phyloP scores from a whole-genome alignment of 2,329 filamentous ascomycete species.

The Aulographum hederae region DNA sequence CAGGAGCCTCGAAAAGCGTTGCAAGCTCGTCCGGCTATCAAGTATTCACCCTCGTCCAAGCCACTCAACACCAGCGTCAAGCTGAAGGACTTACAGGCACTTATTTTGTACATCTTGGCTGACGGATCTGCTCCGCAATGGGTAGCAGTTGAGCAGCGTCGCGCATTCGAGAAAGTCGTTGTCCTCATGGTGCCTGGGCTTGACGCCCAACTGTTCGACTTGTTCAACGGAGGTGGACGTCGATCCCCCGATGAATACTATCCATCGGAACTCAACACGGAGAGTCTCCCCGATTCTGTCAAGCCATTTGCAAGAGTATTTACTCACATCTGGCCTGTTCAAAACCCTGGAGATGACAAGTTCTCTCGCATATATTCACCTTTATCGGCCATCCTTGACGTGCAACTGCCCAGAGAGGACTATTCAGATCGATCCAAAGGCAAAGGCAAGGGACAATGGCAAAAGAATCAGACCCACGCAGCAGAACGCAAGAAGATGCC shows the following conservation, averaged over 20 bases:
- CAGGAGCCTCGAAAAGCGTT: too few relatives aligned
- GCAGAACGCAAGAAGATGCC: constrained; percentile 48
- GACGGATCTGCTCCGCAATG: constrained; percentile 40
- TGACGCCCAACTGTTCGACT: constrained; percentile 66
- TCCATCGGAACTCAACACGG: constrained; percentile 22
- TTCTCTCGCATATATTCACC: constrained; percentile 72
- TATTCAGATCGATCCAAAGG: constrained; percentile 54
- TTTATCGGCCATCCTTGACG: constrained; percentile 63
- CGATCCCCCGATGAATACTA: constrained; percentile 29
- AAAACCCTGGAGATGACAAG: constrained; percentile 70
- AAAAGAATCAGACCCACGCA: constrained; percentile 40
- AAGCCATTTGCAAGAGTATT: constrained; percentile 67
- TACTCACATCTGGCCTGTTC: constrained; percentile 73
- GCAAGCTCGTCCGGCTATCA: too few relatives aligned
- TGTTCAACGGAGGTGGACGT: neutral
- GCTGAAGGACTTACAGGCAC: constrained; percentile 37
- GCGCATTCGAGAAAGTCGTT: constrained; percentile 53
- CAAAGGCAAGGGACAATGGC: constrained; percentile 44
- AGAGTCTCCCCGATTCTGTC: constrained; percentile 22
- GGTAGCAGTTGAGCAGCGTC: constrained; percentile 39
- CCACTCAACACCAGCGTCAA: constrained; percentile 36
- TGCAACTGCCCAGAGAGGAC: constrained; percentile 49
- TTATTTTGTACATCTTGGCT: constrained; percentile 41
- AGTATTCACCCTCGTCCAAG: too few relatives aligned
- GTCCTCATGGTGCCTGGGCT: constrained; percentile 83